Evolutionary conservation across 164 flowering plant species (phyloP), one percentile per base, ranked within the genome.

Genomic region (Hamamelis virginiana): DNA sequence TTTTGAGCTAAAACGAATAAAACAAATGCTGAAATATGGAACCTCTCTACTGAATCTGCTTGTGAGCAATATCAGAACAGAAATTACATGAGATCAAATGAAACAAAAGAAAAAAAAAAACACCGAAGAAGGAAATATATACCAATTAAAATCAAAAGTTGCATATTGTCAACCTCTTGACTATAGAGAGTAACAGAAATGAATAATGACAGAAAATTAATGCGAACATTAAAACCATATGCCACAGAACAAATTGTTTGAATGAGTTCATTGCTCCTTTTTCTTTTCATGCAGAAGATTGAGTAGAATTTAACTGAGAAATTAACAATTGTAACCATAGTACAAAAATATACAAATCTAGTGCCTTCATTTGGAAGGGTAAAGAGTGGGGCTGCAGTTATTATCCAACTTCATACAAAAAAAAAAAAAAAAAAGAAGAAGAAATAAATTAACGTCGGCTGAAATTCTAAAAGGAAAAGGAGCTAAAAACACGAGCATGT

Each of bases 1-100:
- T 95, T 92, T 79, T 95, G 99, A 75, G 97, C 99, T 44, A 95
- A 85, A 68, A 95, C 96, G 62, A 90, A 92, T 66, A 92, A 72
- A 53, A 95, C 51, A 77, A 88, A 95, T 70, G 99, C 91, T 56
- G 89, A 81, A 67, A 95, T 92, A 79, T 95, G 99, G 79, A 95
- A 95, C 78, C 97, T 79, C 85, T 95, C 97, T 33, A 95, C 81
- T 18, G 99, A 91, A 77, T 95, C 98, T 94, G 91, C 38, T 67
- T 47, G 75, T 45, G 57, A 44, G 63, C 67, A 70, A 69, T 61
- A 9, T 48, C 23, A 72, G 1, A 69, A 58, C 15, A 65, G 56
- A 26, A 69, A 46, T 14, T 28, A 5, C 21, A 41, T 13, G 23
- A 63, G 59, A 59, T 47, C 16, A 47, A 58, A 61, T 21, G 10